phyloP scores from a whole-genome alignment of 306 rosid species.

The Senna siamea region DNA sequence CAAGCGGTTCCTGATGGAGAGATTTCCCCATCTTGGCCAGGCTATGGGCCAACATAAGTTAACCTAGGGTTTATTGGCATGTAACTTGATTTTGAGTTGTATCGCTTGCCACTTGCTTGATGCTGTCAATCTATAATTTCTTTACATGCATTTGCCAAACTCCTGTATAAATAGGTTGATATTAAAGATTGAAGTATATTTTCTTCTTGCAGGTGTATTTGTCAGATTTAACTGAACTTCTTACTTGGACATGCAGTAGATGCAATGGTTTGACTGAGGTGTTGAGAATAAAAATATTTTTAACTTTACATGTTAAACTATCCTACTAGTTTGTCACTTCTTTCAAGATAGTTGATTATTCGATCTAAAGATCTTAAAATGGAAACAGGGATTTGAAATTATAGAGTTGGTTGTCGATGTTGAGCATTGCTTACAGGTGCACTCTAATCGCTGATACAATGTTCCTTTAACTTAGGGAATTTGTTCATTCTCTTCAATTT shows the following conservation, averaged over 20 bases:
- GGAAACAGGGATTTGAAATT: constrained; percentile 87
- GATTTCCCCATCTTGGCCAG: constrained; percentile 19
- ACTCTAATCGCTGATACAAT: constrained; percentile 20
- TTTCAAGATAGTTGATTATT: constrained; percentile 28
- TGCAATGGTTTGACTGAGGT: constrained; percentile 85
- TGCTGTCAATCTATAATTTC: constrained; percentile 30
- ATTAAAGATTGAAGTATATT: constrained; percentile 38
- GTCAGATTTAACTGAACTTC: constrained; percentile 82
- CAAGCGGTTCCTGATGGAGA: constrained; percentile 29
- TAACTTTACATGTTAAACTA: constrained; percentile 30
- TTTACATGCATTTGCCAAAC: constrained; percentile 23
- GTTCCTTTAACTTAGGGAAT: constrained; percentile 22
- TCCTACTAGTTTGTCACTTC: constrained; percentile 19
- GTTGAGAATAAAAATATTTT: constrained; percentile 39
- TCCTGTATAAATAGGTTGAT: constrained; percentile 16
- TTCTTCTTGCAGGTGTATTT: constrained; percentile 76
- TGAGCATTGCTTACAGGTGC: constrained; percentile 95
- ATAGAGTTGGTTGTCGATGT: constrained; percentile 91
- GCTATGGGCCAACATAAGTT: constrained; percentile 17
- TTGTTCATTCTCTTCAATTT: constrained; percentile 14
- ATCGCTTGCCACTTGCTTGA: constrained; percentile 17
- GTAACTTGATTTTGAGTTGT: constrained; percentile 24
- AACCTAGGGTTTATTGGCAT: background rate
- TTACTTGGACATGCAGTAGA: constrained; percentile 90
- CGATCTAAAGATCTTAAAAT: constrained; percentile 41